Evolutionary conservation across 148 eudicot species (phyloP).

Genomic region (Spergularia marina): DNA sequence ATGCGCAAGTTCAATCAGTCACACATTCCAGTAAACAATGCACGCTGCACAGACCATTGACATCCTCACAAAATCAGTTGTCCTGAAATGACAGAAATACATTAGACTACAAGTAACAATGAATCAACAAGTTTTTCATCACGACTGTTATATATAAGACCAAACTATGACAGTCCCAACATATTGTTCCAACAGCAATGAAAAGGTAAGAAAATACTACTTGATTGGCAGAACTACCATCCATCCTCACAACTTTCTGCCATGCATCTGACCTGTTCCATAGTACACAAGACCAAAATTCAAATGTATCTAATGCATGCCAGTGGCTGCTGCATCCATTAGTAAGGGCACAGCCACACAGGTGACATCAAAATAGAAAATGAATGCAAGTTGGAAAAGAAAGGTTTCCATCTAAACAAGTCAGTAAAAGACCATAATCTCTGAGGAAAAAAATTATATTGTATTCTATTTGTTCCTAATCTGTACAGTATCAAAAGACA

Average conservation of each 20-base stretch:
- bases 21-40: neutral
- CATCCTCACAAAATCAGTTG: neutral
- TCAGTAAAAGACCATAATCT: slow-evolving; percentile 12
- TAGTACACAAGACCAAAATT: neutral
- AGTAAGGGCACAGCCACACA: neutral
- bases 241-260: neutral
- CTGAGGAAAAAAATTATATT: slow-evolving; percentile 5
- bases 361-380: neutral
- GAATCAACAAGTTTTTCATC: neutral
- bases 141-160: neutral
- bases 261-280: slow-evolving; percentile 3
- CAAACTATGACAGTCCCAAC: neutral
- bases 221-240: neutral
- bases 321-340: neutral
- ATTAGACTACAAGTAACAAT: slow-evolving; percentile 5
- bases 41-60: neutral
- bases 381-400: slow-evolving; percentile 3
- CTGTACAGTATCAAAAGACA: slow-evolving; percentile 53
- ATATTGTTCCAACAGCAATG: slow-evolving; percentile 1
- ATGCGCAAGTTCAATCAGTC: neutral
- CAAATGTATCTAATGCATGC: neutral
- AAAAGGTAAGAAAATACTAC: neutral
- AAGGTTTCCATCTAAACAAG: slow-evolving; percentile 16
- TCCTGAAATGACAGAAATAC: slow-evolving; percentile 13
- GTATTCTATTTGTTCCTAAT: slow-evolving; percentile 43